phyloP scores from a whole-genome alignment of 2,329 filamentous ascomycete species.

The Aureobasidium zeae region DNA sequence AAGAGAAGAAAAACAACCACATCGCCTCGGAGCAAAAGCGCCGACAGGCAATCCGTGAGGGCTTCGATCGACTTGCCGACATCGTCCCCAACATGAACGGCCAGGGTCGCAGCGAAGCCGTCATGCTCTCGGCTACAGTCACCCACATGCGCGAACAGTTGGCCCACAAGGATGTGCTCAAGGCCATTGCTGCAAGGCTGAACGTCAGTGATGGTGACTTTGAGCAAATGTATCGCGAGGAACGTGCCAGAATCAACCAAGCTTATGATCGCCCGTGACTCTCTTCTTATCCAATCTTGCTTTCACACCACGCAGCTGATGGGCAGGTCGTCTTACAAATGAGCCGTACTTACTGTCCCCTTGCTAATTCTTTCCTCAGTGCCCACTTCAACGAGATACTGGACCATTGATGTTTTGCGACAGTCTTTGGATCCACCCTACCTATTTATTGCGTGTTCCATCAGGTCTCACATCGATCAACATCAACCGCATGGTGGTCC shows the following conservation, averaged over 20 bases:
- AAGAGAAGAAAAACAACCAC: slow-evolving; percentile 66
- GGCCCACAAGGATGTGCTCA: slow-evolving; percentile 29
- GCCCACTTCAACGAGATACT: no score
- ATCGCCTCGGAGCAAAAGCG: slow-evolving; percentile 60
- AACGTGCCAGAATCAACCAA: slow-evolving; percentile 13
- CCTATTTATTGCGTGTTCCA: neutral
- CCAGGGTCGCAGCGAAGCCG: slow-evolving; percentile 73
- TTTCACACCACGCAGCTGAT: neutral
- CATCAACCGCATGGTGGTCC: no score
- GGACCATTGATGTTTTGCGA: neutral
- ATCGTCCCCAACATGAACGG: slow-evolving; percentile 75
- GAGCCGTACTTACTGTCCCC: no score
- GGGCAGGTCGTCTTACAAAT: neutral
- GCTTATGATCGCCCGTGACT: slow-evolving; percentile 11
- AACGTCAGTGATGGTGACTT: slow-evolving; percentile 21
- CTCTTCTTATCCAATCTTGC: slow-evolving; percentile 1
- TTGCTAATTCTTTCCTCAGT: no score
- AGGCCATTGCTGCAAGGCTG: slow-evolving; percentile 26
- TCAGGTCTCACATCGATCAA: no score
- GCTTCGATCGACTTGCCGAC: slow-evolving; percentile 71
- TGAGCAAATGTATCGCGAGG: slow-evolving; percentile 20
- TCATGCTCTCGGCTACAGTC: slow-evolving; percentile 57
- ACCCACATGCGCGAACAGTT: slow-evolving; percentile 36
- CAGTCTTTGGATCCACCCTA: neutral
- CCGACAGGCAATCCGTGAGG: slow-evolving; percentile 66